Evolutionary conservation across 1,284 basidiomycete species (phyloP), one percentile per base, ranked within the genome.

Genomic region (Austroboletus novae-zelandiae): DNA sequence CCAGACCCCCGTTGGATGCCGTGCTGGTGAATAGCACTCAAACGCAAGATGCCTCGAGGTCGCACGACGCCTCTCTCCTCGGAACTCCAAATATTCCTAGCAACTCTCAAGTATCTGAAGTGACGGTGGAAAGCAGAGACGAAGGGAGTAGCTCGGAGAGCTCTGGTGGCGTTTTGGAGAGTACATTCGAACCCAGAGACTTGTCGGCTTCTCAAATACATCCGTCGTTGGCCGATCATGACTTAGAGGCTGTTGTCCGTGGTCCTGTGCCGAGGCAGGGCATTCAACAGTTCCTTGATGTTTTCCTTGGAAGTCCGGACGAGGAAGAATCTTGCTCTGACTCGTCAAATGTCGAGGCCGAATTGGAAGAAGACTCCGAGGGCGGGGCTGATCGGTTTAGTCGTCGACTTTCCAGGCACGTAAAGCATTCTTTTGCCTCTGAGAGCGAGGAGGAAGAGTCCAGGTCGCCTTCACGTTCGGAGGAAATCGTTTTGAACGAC

Each of bases 191-290:
- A 15, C 55, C 43, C 18, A 46, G 54, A 18, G 52, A 36, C 4
- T 5, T 20, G 6, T 27, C 39, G 1, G 39, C 39, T 41, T 15
- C 32, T 6, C 46, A 43, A 30, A 50, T 41, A 47, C 51, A 48
- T 36, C 54, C 34, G 39, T 47, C 39, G 7, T 34, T 45, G 17
- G 43, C 60, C 10, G 61, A 74, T 25, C 57, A 68, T 25, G 73
- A 78, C 49, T 54, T 81, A n/a, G 72, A 78, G 34, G 71, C 69
- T 40, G 55, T 81, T 48, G 69, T 82, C 25, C 74, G 71, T 53
- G 79, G 79, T 14, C 78, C 80, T 17, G 57, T 54, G 20, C 40
- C 62, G 29, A 62, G 66, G 17, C 47, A 41, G 0, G 57, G 52
- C 30, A 40, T 70, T 23, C 25, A 57, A 35, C 27, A 41, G n/a